Percentiles rank a stretch among this genome's conserved stretches.
These are phyloP conservation scores for Verticillium alfalfae DNA, from an alignment of 2,329 filamentous ascomycete genomes.

Conservation along the genomic window DNA sequence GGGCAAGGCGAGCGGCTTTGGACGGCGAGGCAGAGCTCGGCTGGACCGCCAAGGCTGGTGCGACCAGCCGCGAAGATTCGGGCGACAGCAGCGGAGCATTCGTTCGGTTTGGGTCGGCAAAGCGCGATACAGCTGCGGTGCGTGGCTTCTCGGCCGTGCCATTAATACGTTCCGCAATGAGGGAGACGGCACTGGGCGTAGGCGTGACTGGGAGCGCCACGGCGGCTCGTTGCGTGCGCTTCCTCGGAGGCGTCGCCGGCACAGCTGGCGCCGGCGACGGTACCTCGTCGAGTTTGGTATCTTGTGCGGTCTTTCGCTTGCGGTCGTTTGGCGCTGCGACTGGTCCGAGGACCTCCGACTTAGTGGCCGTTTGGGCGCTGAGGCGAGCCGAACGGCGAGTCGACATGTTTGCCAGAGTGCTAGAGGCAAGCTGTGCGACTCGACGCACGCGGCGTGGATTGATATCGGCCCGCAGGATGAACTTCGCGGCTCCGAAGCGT, in stretches of 20 bases:
- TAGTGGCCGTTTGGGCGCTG: constrained; percentile 18
- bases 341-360: constrained; percentile 13
- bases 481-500: neutral
- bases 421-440: neutral
- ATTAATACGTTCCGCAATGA: constrained; percentile 27
- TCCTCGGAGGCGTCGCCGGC: constrained; percentile 24
- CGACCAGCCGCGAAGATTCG: constrained; percentile 58
- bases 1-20: constrained; percentile 21
- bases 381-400: constrained; percentile 34
- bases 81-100: constrained; percentile 70
- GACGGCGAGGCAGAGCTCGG: constrained; percentile 39
- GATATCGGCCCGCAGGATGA: too few species aligned
- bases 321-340: constrained; percentile 15
- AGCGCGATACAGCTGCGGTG: constrained; percentile 40
- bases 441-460: neutral
- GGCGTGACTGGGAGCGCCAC: constrained; percentile 35
- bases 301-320: constrained; percentile 26
- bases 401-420: neutral
- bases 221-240: constrained; percentile 16
- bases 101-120: constrained; percentile 58
- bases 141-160: constrained; percentile 28
- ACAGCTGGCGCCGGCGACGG: constrained; percentile 13
- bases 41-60: constrained; percentile 32
- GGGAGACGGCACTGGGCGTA: constrained; percentile 36
- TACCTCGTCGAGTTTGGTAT: constrained; percentile 11